Base-by-base conservation (phyloP, 2,329 filamentous ascomycete genomes). In the Knoxdaviesia capensis region DNA sequence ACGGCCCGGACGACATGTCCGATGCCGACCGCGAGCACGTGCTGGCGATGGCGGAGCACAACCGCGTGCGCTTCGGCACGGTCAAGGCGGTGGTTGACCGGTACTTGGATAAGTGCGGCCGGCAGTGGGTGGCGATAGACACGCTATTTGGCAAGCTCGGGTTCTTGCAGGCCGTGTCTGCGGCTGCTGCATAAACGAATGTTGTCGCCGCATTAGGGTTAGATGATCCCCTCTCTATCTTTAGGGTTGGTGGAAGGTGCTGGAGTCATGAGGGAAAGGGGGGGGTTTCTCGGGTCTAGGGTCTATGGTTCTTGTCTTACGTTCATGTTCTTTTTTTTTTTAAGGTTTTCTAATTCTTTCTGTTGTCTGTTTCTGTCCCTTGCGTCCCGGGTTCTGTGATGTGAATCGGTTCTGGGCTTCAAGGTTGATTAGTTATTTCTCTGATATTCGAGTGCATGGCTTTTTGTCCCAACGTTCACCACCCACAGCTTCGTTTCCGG, bases 51-150 rank as follows among this genome's bases (percentile, higher is more conserved):
- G 85, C 77, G 4, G 82, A 87, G 54, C 77, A 86, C 57, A 98
- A 98, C 58, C 71, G 83, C 44, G 66, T 69, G 35, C 68, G 85
- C 46, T 96, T 96, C 55, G 71, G 61, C 7, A 84, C 81, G 0
- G 63, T 88, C 49, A 82, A 77, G 64, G 68, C 69, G 6, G 75
- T 86, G 9, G 83, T 94, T 5, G 84, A 88, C 48, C 74, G 65
- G 53, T 92, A 93, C 60, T 60, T 94, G 51, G 84, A 85, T 53
- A 90, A 88, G 63, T 93, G 86, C 58, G 87, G 87, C 30, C 67
- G 84, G 51, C 81, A 86, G 59, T 94, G 85, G 84, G 87, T 94
- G 41, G 80, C 84, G 50, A 94, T 94, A 87, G 85, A 90, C 59
- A 77, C 68, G 49, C 60, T 94, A 48, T 94, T 94, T 66, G 70